A percentile compares a stretch with the other conserved stretches of the same genome.
phyloP scores from a whole-genome alignment of 306 rosid species.

The Citrullus mucosospermus region DNA sequence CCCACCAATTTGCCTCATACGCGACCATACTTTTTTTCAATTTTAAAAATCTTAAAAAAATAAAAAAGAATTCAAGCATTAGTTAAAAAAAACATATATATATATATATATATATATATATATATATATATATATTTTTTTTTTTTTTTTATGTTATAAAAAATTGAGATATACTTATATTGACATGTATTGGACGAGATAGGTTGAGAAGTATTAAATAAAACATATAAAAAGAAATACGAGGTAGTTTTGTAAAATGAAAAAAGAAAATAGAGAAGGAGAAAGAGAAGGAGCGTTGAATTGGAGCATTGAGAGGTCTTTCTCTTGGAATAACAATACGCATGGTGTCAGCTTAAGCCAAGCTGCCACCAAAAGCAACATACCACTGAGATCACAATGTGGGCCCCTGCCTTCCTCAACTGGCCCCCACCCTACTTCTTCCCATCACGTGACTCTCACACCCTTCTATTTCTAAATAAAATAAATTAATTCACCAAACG shows the following conservation, averaged over 20 bases:
- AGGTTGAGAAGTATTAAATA: not conserved
- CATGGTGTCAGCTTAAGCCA: slow-evolving; percentile 26
- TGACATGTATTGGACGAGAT: no score
- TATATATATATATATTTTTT: no score
- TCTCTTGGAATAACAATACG: slow-evolving; percentile 9
- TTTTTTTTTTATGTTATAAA: no score
- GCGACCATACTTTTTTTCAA: not conserved
- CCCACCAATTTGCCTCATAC: no score
- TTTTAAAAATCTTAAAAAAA: not conserved
- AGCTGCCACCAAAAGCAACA: slow-evolving; percentile 51
- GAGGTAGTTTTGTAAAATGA: not conserved
- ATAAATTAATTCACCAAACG: no score
- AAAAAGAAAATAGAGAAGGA: not conserved
- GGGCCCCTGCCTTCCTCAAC: slow-evolving; percentile 11
- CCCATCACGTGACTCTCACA: not conserved
- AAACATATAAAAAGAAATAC: not conserved
- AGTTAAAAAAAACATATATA: no score
- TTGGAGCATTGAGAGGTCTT: slow-evolving; percentile 22
- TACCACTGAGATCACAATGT: slow-evolving; percentile 36
- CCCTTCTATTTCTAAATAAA: not conserved
- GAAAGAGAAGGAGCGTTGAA: not conserved
- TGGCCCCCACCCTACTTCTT: not conserved
- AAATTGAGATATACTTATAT: no score
- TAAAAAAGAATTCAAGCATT: no score
- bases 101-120: no score